These are phyloP conservation scores for Letharia lupina DNA, from an alignment of 495 filamentous ascomycete species.

Conservation along the genomic window DNA sequence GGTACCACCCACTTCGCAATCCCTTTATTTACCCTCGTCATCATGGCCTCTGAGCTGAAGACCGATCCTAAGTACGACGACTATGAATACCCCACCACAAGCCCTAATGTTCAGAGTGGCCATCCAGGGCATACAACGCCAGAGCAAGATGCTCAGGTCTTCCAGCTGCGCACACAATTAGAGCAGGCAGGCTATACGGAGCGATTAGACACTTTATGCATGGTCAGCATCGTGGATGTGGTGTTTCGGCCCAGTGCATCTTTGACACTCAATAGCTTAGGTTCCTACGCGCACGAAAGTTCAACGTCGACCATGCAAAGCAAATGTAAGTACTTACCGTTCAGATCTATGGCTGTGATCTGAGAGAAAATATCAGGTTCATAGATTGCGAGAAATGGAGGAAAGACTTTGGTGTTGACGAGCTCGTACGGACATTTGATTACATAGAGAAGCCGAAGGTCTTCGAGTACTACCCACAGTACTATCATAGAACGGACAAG, in stretches of 20 bases:
- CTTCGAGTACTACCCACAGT: constrained; percentile 93
- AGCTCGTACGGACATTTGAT: constrained; percentile 70
- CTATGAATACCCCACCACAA: constrained; percentile 84
- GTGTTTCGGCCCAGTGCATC: constrained; percentile 6
- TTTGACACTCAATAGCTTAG: constrained; percentile 49
- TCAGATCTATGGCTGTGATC: neutral
- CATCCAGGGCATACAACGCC: constrained; percentile 85
- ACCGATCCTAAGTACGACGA: constrained; percentile 87
- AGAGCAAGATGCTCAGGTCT: constrained; percentile 82
- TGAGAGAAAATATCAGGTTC: constrained; percentile 54
- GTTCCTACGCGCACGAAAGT: constrained; percentile 90
- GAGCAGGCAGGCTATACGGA: constrained; percentile 78
- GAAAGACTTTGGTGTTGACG: constrained; percentile 76
- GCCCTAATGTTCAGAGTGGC: constrained; percentile 57
- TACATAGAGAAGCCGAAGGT: constrained; percentile 82
- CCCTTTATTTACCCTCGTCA: neutral
- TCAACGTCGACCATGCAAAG: constrained; percentile 76
- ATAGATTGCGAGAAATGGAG: constrained; percentile 85
- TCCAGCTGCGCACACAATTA: constrained; percentile 73
- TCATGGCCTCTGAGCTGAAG: constrained; percentile 44
- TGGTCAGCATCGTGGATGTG: constrained; percentile 44
- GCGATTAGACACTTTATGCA: constrained; percentile 79
- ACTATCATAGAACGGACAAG: constrained; percentile 99
- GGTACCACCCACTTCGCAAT: neutral
- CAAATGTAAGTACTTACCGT: constrained; percentile 56